Percentiles rank a stretch among this genome's conserved stretches.
Conservation (phyloP, 2,329 filamentous ascomycete genomes). For the Pseudogymnoascus sp. region DNA sequence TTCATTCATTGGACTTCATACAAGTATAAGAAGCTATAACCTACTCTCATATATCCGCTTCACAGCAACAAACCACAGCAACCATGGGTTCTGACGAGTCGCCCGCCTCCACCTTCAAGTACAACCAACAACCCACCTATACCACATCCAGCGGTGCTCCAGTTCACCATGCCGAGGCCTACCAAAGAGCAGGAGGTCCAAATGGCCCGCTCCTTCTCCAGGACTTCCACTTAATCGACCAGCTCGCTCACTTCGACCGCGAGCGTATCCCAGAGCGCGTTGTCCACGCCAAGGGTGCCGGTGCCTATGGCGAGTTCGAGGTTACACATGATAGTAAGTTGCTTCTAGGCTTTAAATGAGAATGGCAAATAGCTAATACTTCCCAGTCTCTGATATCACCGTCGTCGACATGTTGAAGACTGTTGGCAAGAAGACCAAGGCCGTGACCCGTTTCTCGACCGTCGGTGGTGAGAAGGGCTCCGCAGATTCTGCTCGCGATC, state of each 20-base stretch:
- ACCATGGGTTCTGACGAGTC: conserved; percentile 40
- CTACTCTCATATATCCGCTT: conserved; percentile 1
- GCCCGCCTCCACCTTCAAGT: conserved; percentile 43
- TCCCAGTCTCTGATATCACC: conserved; percentile 37
- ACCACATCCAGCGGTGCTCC: conserved; percentile 55
- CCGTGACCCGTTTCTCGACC: conserved; percentile 64
- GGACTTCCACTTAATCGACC: conserved; percentile 59
- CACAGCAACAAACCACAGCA: conserved; percentile 13
- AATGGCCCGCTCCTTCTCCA: conserved; percentile 57
- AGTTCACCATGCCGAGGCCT: conserved; percentile 45
- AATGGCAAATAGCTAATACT: conserved; percentile 55
- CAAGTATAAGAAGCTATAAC: background rate
- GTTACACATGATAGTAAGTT: conserved; percentile 26
- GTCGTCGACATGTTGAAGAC: conserved; percentile 41
- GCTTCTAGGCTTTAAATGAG: conserved; percentile 38
- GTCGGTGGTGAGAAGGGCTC: conserved; percentile 64
- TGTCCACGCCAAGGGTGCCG: conserved; percentile 56
- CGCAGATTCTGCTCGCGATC: conserved; percentile 60
- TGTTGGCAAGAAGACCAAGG: conserved; percentile 62
- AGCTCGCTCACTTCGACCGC: conserved; percentile 49
- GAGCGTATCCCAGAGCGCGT: conserved; percentile 48
- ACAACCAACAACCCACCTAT: conserved; percentile 52
- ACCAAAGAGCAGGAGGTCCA: conserved; percentile 45
- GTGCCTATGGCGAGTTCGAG: conserved; percentile 24
- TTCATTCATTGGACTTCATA: background rate